These are phyloP conservation scores for Amanita thiersii DNA, from an alignment of 768 basidiomycete species.

Conservation along the genomic window DNA sequence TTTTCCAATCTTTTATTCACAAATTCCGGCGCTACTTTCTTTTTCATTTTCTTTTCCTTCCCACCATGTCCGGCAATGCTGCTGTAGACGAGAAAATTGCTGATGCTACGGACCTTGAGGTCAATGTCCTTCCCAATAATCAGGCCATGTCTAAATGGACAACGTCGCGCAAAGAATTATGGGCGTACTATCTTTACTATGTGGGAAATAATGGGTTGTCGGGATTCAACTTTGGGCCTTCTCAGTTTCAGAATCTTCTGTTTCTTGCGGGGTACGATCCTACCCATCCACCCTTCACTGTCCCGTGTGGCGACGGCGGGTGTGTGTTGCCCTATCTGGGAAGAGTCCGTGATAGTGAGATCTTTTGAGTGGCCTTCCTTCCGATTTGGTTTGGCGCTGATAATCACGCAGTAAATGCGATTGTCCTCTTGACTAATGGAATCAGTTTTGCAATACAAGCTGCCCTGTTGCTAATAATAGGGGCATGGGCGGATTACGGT, in stretches of 20 bases:
- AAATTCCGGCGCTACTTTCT: background rate
- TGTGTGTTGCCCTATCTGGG: constrained; percentile 67
- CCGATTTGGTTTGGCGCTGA: background rate
- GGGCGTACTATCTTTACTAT: constrained; percentile 56
- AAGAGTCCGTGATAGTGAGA: constrained; percentile 48
- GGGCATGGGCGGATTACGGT: constrained; percentile 82
- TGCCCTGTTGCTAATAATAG: constrained; percentile 52
- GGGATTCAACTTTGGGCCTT: constrained; percentile 67
- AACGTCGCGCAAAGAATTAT: constrained; percentile 44
- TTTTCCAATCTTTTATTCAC: background rate
- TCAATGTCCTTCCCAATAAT: background rate
- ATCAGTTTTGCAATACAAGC: constrained; percentile 76
- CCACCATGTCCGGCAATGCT: background rate
- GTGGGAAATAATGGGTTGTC: constrained; percentile 63
- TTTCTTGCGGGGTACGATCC: constrained; percentile 71
- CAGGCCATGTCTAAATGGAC: constrained; percentile 15
- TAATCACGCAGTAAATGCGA: constrained; percentile 54
- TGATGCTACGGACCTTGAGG: background rate
- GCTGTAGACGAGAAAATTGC: background rate
- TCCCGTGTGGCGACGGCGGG: constrained; percentile 40
- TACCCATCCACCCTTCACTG: constrained; percentile 41
- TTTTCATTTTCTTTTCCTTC: background rate
- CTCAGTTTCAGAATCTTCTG: constrained; percentile 68
- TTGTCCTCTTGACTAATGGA: constrained; percentile 72
- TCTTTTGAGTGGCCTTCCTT: background rate